These are phyloP conservation scores for Scheffersomyces coipomensis DNA, from an alignment of 805 yeast genomes.

Conservation along the genomic window DNA sequence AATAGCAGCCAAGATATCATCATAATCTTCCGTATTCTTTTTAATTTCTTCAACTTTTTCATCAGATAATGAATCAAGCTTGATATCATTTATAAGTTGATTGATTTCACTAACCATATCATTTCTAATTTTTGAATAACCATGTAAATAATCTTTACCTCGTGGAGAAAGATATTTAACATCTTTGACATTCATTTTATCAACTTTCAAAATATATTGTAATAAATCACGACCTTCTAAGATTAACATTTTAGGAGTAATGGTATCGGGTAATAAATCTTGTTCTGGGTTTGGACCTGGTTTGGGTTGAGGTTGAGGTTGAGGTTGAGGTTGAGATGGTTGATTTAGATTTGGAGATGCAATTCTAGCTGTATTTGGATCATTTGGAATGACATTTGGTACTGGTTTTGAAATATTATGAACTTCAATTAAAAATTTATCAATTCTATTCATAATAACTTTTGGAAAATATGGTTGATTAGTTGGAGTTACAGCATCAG, in stretches of 20 bases:
- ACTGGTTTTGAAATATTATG: constrained; percentile 12
- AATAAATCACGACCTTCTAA: constrained; percentile 36
- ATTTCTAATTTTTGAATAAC: constrained; percentile 20
- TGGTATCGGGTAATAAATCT: constrained; percentile 4
- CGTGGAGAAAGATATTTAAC: constrained; percentile 5
- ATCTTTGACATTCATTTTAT: constrained; percentile 11
- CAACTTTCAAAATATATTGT: constrained; percentile 30
- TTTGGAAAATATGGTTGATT: constrained; percentile 35
- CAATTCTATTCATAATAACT: constrained; percentile 28
- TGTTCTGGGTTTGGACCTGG: not conserved
- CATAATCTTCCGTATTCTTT: too few species aligned
- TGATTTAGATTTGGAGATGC: not conserved
- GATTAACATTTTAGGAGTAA: constrained; percentile 32
- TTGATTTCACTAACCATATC: constrained; percentile 26
- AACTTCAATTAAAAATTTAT: constrained; percentile 38
- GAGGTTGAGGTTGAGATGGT: not conserved
- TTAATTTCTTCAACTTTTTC: too few species aligned
- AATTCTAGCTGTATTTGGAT: not conserved
- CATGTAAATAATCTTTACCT: constrained; percentile 5
- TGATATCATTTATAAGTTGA: constrained; percentile 25
- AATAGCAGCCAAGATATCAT: constrained; percentile 2
- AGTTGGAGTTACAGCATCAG: constrained; percentile 28
- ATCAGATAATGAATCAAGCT: constrained; percentile 19
- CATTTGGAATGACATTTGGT: not conserved
- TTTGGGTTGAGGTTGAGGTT: not conserved